Conservation (phyloP, 2,329 filamentous ascomycete genomes). For the Fusarium fujikuroi region DNA sequence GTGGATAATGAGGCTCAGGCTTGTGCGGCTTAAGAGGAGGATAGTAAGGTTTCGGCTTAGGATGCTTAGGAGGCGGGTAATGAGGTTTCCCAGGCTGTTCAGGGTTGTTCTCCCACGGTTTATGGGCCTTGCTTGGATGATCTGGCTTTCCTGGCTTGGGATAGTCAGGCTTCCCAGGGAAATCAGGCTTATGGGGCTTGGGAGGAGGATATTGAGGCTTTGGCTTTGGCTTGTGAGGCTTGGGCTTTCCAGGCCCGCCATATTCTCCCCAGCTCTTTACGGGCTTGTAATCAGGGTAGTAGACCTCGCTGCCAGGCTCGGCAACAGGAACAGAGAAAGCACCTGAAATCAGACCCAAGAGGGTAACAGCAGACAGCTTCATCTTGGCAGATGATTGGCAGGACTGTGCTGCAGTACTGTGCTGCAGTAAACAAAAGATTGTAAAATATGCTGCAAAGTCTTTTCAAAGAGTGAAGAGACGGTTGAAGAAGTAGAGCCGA, state of each 20-base stretch:
- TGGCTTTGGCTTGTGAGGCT: neutral
- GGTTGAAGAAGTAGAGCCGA: neutral
- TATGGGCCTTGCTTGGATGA: neutral
- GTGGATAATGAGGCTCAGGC: neutral
- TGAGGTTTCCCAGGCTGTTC: neutral
- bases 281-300: neutral
- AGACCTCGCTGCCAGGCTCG: neutral
- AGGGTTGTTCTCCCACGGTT: neutral
- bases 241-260: neutral
- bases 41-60: neutral
- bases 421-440: neutral
- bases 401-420: neutral
- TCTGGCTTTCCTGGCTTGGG: neutral
- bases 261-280: neutral
- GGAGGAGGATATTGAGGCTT: neutral
- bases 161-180: neutral
- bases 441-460: neutral
- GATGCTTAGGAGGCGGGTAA: neutral
- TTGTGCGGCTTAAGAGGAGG: neutral
- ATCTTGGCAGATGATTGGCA: neutral
- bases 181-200: neutral
- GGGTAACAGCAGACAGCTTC: constrained; percentile 14
- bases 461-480: constrained; percentile 2
- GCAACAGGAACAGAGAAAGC: constrained; percentile 2
- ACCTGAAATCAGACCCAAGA: constrained; percentile 11